Conservation (phyloP, 2,329 filamentous ascomycete species). For the Fusarium nurragi region DNA sequence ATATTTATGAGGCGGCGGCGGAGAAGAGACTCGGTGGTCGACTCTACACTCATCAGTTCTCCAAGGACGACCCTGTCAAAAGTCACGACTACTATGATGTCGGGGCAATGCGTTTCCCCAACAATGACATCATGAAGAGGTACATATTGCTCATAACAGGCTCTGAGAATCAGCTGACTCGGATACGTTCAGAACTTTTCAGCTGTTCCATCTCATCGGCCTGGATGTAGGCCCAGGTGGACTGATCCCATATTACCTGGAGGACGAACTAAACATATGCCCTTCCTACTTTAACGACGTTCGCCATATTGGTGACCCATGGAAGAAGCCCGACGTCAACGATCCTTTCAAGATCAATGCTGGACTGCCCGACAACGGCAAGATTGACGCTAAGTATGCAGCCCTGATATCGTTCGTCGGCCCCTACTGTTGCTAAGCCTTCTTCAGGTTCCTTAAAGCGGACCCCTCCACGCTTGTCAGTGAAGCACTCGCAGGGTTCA, state of each 20-base stretch:
- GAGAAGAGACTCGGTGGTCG: conserved; percentile 13
- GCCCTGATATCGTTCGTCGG: too few species aligned
- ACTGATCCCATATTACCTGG: conserved; percentile 26
- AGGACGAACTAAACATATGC: not conserved
- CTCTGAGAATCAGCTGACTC: too few species aligned
- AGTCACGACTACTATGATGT: conserved; percentile 32
- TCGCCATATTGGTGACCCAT: not conserved
- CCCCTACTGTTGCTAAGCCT: too few species aligned
- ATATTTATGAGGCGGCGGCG: conserved; percentile 18
- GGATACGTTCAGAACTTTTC: not conserved
- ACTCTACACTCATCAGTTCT: conserved; percentile 28
- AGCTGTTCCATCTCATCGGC: conserved; percentile 2
- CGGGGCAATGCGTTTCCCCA: conserved; percentile 25
- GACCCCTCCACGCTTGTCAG: too few species aligned
- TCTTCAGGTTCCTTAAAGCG: too few species aligned
- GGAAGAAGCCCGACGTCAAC: not conserved
- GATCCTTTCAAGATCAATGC: conserved; percentile 18
- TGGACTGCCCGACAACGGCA: not conserved
- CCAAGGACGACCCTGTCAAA: not conserved
- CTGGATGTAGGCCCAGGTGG: not conserved
- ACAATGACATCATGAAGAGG: conserved; percentile 22
- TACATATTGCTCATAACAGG: not conserved
- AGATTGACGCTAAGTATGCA: not conserved
- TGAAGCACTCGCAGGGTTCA: too few species aligned
- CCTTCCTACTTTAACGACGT: conserved; percentile 26